These are phyloP conservation scores for Cladosporium sp. DNA, from an alignment of 2,329 filamentous ascomycete species.

Conservation along the genomic window DNA sequence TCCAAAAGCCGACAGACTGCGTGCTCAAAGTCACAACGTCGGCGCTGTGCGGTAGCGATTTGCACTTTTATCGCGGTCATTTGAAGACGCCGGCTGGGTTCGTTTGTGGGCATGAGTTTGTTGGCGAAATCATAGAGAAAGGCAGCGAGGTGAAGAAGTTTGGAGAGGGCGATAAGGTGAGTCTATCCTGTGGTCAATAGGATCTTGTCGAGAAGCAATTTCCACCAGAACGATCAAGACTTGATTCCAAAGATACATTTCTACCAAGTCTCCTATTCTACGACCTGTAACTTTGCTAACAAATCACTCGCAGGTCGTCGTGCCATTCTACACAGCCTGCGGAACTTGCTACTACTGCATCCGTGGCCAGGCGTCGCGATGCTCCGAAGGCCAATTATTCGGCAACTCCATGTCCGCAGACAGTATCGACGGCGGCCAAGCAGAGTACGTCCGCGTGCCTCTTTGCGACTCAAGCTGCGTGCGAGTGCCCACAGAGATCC, in stretches of 20 bases:
- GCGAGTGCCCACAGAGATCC: conserved; percentile 66
- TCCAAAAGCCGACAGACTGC: conserved; percentile 68
- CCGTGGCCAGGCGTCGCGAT: conserved; percentile 71
- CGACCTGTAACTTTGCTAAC: background rate
- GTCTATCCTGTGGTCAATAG: background rate
- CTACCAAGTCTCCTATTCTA: too few relatives aligned
- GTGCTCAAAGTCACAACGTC: conserved; percentile 80
- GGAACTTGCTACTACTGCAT: conserved; percentile 81
- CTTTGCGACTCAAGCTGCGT: conserved; percentile 74
- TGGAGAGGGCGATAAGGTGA: conserved; percentile 60
- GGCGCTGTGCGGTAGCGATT: conserved; percentile 82
- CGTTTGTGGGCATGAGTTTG: conserved; percentile 77
- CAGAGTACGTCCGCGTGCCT: conserved; percentile 62
- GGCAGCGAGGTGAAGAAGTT: conserved; percentile 66
- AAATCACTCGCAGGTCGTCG: conserved; percentile 56
- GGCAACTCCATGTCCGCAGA: conserved; percentile 29
- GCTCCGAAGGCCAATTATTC: conserved; percentile 58
- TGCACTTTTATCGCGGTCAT: conserved; percentile 82
- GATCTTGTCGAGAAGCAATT: background rate
- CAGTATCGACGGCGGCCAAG: conserved; percentile 30
- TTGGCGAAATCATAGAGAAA: conserved; percentile 65
- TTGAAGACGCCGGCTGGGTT: conserved; percentile 63
- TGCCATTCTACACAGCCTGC: conserved; percentile 79
- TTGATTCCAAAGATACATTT: background rate
- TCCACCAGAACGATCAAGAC: background rate